Percentiles rank a stretch among this genome's conserved stretches.
Conservation (phyloP, 2,329 filamentous ascomycete species). For the Pseudopyricularia javanii region DNA sequence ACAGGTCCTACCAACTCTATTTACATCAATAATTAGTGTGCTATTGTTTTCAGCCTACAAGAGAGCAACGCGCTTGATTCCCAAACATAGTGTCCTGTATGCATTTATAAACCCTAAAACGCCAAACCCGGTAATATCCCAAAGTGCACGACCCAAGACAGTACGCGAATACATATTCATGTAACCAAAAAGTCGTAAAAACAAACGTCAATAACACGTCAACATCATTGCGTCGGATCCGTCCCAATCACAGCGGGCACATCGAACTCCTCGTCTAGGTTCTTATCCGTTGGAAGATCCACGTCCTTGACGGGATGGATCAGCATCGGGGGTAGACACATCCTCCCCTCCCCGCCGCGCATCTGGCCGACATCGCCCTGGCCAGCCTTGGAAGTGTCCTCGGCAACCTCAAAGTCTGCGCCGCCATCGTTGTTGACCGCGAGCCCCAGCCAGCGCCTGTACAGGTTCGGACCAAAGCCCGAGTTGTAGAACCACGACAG, state of each 20-base stretch:
- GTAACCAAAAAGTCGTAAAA: neutral
- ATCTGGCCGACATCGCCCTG: constrained; percentile 32
- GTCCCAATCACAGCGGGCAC: constrained; percentile 33
- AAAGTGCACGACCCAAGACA: neutral
- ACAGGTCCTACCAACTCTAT: no score
- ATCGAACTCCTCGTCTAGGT: constrained; percentile 32
- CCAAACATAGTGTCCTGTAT: no score
- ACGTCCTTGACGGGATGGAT: constrained; percentile 80
- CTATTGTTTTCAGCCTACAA: no score
- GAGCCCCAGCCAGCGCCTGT: constrained; percentile 76
- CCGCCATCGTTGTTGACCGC: constrained; percentile 68
- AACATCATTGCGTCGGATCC: constrained; percentile 30
- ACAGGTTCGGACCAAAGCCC: constrained; percentile 69
- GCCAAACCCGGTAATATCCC: no score
- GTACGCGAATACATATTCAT: neutral
- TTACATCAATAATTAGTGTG: no score
- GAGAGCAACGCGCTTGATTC: no score
- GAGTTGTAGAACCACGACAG: constrained; percentile 89
- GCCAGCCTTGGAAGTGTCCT: constrained; percentile 37
- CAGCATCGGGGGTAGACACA: constrained; percentile 85
- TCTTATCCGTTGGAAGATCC: constrained; percentile 49
- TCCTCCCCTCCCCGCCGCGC: constrained; percentile 63
- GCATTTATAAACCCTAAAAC: no score
- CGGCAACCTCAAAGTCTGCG: constrained; percentile 58
- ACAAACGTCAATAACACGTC: neutral